Conservation (phyloP, 805 yeast genomes). For the Maudiozyma saulgeensis region DNA sequence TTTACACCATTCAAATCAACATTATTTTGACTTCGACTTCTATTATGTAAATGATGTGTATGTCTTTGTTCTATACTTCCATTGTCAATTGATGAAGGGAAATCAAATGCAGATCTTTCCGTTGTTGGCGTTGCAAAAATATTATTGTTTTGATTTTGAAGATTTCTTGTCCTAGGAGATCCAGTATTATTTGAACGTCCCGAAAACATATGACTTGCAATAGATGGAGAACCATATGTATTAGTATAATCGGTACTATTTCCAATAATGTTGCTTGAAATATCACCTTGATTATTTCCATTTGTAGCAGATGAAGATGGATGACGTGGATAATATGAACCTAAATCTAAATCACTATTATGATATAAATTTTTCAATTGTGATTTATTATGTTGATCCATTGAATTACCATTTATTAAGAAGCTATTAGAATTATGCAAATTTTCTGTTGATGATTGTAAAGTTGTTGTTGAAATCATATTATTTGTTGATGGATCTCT, state of each 20-base stretch:
- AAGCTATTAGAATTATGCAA: background rate
- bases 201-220: background rate
- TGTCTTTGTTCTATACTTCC: background rate
- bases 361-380: conserved; percentile 16
- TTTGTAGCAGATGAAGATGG: background rate
- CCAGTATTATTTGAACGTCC: background rate
- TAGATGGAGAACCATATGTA: background rate
- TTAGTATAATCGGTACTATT: background rate
- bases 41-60: background rate
- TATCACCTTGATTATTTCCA: background rate
- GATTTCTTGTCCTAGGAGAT: background rate
- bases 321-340: conserved; percentile 22
- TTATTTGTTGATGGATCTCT: background rate
- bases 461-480: background rate
- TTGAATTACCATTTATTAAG: background rate
- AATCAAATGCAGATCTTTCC: conserved; percentile 1
- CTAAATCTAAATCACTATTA: conserved; percentile 17
- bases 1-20: background rate
- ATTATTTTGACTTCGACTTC: conserved; percentile 1
- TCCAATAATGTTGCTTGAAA: background rate
- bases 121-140: conserved; percentile 6
- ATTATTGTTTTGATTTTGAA: conserved; percentile 3
- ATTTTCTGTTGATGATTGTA: background rate
- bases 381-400: conserved; percentile 5
- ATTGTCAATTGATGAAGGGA: background rate